Percentiles rank a stretch among this genome's conserved stretches.
Conservation (phyloP, 176 grass and related monocot species). For the Poa pratensis region DNA sequence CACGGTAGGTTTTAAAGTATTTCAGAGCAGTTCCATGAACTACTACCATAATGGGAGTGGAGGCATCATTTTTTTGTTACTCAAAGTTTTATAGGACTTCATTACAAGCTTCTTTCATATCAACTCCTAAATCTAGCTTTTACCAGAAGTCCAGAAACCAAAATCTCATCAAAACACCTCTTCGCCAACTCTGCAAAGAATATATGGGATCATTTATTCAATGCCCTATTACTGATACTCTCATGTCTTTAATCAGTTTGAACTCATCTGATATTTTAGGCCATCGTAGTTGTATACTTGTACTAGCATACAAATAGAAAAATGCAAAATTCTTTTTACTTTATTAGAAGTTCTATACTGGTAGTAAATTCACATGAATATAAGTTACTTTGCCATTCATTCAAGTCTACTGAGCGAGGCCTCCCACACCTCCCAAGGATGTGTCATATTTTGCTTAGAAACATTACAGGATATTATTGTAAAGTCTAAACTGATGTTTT, state of each 20-base stretch:
- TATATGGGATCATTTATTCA: slow-evolving; percentile 19
- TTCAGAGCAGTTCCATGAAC: background rate
- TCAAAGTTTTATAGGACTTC: background rate
- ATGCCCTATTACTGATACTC: slow-evolving; percentile 1
- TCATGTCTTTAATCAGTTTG: slow-evolving; percentile 12
- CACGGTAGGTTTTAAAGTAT: background rate
- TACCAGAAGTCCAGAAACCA: background rate
- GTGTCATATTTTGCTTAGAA: background rate
- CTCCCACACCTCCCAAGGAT: background rate
- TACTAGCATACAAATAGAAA: slow-evolving; percentile 22
- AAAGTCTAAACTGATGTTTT: background rate
- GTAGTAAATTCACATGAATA: background rate
- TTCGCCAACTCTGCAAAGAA: background rate
- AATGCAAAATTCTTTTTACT: background rate
- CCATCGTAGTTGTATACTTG: background rate
- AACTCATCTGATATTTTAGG: background rate
- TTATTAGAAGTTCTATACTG: slow-evolving; percentile 11
- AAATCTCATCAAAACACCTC: slow-evolving; percentile 16
- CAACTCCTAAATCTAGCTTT: slow-evolving; percentile 30
- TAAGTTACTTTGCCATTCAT: slow-evolving; percentile 18
- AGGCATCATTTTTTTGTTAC: background rate
- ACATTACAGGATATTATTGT: background rate
- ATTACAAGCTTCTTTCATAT: background rate
- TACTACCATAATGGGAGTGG: slow-evolving; percentile 20
- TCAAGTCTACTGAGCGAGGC: background rate